A percentile compares a stretch with the other conserved stretches of the same genome.
phyloP scores from a whole-genome alignment of 176 grass and related monocot species.

The Bolboschoenus planiculmis region DNA sequence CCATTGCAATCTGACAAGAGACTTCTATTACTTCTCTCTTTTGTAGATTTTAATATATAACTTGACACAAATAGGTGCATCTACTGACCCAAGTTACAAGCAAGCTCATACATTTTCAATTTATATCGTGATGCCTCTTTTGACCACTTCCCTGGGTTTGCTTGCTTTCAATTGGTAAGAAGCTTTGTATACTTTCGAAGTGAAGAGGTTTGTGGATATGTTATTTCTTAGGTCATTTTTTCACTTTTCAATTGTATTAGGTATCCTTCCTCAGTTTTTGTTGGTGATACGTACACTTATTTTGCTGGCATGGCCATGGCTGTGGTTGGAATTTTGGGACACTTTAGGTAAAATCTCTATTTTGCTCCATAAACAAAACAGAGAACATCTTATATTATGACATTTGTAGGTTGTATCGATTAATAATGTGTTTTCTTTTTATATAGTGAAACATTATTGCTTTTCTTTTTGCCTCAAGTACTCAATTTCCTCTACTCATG shows the following conservation, averaged over 20 bases:
- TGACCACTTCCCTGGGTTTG: slow-evolving; percentile 66
- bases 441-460: slow-evolving; percentile 71
- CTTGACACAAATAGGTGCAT: slow-evolving; percentile 83
- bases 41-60: slow-evolving; percentile 87
- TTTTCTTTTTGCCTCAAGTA: slow-evolving; percentile 92
- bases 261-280: slow-evolving; percentile 92
- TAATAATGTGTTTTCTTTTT: slow-evolving; percentile 23
- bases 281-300: slow-evolving; percentile 95
- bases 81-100: slow-evolving; percentile 50
- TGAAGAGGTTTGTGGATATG: not conserved
- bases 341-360: slow-evolving; percentile 66
- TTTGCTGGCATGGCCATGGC: slow-evolving; percentile 90
- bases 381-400: slow-evolving; percentile 1
- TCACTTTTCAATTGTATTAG: slow-evolving; percentile 31
- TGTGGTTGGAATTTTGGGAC: slow-evolving; percentile 80
- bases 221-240: slow-evolving; percentile 6
- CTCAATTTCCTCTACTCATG: slow-evolving; percentile 85
- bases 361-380: not conserved
- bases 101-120: slow-evolving; percentile 92
- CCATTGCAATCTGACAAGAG: not conserved
- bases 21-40: not conserved
- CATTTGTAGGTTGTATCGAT: not conserved
- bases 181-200: slow-evolving; percentile 4
- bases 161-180: slow-evolving; percentile 80
- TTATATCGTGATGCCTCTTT: slow-evolving; percentile 75